Evolutionary conservation across 345 rosid genomes (phyloP).

Genomic region (Bruguiera gymnorhiza): DNA sequence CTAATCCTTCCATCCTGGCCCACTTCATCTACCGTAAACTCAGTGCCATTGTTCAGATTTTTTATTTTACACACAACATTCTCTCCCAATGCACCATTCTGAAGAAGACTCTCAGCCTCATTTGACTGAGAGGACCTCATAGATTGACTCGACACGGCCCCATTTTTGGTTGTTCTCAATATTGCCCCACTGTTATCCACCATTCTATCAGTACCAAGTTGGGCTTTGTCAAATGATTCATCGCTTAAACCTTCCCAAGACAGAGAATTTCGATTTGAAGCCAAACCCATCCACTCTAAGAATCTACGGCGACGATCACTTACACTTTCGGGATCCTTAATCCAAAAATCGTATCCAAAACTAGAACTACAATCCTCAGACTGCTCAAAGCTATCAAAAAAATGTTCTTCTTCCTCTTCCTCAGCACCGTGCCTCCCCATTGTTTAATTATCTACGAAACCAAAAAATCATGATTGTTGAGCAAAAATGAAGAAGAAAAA

Average conservation of each 20-base stretch:
- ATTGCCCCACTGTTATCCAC: constrained; percentile 35
- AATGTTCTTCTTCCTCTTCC: constrained; percentile 46
- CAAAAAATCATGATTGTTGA: constrained; percentile 31
- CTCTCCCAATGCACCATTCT: constrained; percentile 19
- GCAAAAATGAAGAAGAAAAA: neutral
- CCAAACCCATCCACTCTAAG: constrained; percentile 33
- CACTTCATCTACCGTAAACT: constrained; percentile 30
- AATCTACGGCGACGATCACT: constrained; percentile 47
- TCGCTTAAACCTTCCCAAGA: constrained; percentile 22
- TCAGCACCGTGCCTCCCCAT: constrained; percentile 39
- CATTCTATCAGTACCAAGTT: constrained; percentile 17
- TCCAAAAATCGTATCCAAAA: constrained; percentile 48
- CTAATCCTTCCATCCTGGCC: constrained; percentile 29
- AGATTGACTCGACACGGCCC: constrained; percentile 23
- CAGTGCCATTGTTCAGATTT: constrained; percentile 39
- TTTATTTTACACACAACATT: constrained; percentile 18
- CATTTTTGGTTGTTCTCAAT: constrained; percentile 31
- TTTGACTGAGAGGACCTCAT: constrained; percentile 21
- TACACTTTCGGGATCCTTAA: constrained; percentile 47
- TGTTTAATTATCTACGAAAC: neutral
- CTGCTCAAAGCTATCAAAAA: constrained; percentile 64
- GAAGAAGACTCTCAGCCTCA: constrained; percentile 32
- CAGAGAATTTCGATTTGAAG: constrained; percentile 23
- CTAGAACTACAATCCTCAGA: constrained; percentile 33
- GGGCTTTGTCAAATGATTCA: constrained; percentile 9